Evolutionary conservation across 805 yeast species (phyloP).

Genomic region (Cyberlindnera euphorbiae): DNA sequence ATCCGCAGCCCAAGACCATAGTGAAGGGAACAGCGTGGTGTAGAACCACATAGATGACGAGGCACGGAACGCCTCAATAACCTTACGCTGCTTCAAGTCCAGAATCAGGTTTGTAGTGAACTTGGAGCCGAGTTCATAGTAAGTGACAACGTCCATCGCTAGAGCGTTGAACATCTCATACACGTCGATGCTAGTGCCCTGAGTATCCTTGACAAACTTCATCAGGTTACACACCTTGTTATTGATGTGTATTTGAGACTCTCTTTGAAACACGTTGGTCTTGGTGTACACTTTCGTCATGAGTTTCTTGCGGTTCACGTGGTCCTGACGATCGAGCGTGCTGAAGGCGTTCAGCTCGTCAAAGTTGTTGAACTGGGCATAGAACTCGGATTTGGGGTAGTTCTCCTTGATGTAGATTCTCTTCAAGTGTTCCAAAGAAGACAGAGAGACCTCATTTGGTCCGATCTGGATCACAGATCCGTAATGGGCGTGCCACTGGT

Average conservation of each 20-base stretch:
- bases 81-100: constrained; percentile 35
- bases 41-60: constrained; percentile 62
- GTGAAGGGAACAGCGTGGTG: constrained; percentile 54
- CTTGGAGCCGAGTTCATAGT: constrained; percentile 51
- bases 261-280: constrained; percentile 30
- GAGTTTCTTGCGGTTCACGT: constrained; percentile 37
- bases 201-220: constrained; percentile 13
- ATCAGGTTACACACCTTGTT: constrained; percentile 29
- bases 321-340: constrained; percentile 43
- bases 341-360: constrained; percentile 59
- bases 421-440: constrained; percentile 44
- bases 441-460: constrained; percentile 58
- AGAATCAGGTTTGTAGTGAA: constrained; percentile 42
- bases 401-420: constrained; percentile 52
- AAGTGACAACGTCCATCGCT: constrained; percentile 67
- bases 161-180: constrained; percentile 61
- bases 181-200: constrained; percentile 40
- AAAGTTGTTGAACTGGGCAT: constrained; percentile 55
- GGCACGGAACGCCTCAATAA: constrained; percentile 40
- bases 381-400: constrained; percentile 52
- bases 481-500: constrained; percentile 46
- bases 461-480: constrained; percentile 61
- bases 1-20: constrained; percentile 47
- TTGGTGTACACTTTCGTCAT: constrained; percentile 43
- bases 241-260: constrained; percentile 31